A percentile compares a stretch with the other conserved stretches of the same genome.
Evolutionary conservation across 805 yeast species (phyloP).

Genomic region (Candida xyloterini): DNA sequence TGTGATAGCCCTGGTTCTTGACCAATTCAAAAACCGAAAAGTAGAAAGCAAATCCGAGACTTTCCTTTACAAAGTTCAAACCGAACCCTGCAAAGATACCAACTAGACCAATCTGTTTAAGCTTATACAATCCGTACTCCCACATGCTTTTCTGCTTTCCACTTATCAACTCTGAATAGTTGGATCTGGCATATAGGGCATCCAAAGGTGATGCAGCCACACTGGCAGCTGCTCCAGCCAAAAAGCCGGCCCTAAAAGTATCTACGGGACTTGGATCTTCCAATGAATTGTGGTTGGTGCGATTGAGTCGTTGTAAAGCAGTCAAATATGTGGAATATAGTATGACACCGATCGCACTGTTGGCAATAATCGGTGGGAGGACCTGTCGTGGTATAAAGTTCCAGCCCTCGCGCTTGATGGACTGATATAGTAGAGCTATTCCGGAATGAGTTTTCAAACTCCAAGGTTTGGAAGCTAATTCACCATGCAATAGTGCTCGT

Average conservation of each 20-base stretch:
- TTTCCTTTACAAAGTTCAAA: conserved; percentile 75
- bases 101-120: conserved; percentile 68
- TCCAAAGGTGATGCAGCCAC: conserved; percentile 91
- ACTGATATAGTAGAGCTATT: conserved; percentile 67
- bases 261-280: conserved; percentile 42
- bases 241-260: conserved; percentile 73
- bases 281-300: conserved; percentile 18
- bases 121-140: conserved; percentile 67
- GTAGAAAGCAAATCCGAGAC: conserved; percentile 78
- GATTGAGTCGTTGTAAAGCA: conserved; percentile 40
- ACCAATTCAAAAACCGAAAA: conserved; percentile 78
- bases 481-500: conserved; percentile 48
- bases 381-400: conserved; percentile 78
- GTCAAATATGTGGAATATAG: conserved; percentile 79
- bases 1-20: conserved; percentile 61
- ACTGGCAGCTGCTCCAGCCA: conserved; percentile 88
- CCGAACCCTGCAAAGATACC: conserved; percentile 91
- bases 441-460: conserved; percentile 70
- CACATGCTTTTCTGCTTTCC: conserved; percentile 72
- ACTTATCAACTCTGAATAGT: conserved; percentile 66
- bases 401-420: conserved; percentile 81
- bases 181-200: conserved; percentile 81
- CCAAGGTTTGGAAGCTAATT: conserved; percentile 46
- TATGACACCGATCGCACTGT: conserved; percentile 84
- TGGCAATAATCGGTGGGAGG: conserved; percentile 84